Base-by-base conservation (phyloP, 2,329 filamentous ascomycete genomes). In the Aspergillus felis region DNA sequence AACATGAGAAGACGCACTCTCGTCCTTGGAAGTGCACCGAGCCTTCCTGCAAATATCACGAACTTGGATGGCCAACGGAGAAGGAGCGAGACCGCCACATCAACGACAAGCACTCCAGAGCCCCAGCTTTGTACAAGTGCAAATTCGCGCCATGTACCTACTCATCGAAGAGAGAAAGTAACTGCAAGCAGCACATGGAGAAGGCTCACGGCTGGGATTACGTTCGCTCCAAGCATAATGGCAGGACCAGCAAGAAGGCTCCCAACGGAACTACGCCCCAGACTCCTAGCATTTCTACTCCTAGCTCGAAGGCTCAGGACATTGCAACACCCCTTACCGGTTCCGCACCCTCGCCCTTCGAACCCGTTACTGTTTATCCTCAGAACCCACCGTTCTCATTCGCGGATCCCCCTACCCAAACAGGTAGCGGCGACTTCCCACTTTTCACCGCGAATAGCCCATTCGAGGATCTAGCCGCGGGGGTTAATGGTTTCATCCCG, bases 141-240 rank as follows among this genome's bases (percentile, higher is more conserved):
- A 78, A 86, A 50, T 97, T 84, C 76, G 82, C 86, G 66, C 88
- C 88, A 25, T 97, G 94, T 81, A 87, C 90, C 0, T 97, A 97
- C 79, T 89, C 91, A 70, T 96, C 92, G 10, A 97, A 97, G 82
- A 88, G 92, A 58, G 90, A 96, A 78, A 94, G 90, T 61, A 97
- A 97, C 76, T 95, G 91, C 84, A 97, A 97, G 74, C 93, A 97
- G 76, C 92, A 97, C 77, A 97, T 97, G 92, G 93, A 97, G 79
- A 97, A 97, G 76, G 89, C 91, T 0, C 92, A 97, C 69, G 87
- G 88, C 57, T 96, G 91, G 89, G 82, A 82, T n/a, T 97, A 97
- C 66, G 83, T 92, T 55, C 89, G 93, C 63, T 93, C 91, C 58
- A 97, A 97, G 83, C 92, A 89, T 74, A 96, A 95, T 70, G 89